A percentile compares a stretch with the other conserved stretches of the same genome.
Evolutionary conservation across 345 rosid genomes (phyloP).

Genomic region (Rhizophora apiculata): DNA sequence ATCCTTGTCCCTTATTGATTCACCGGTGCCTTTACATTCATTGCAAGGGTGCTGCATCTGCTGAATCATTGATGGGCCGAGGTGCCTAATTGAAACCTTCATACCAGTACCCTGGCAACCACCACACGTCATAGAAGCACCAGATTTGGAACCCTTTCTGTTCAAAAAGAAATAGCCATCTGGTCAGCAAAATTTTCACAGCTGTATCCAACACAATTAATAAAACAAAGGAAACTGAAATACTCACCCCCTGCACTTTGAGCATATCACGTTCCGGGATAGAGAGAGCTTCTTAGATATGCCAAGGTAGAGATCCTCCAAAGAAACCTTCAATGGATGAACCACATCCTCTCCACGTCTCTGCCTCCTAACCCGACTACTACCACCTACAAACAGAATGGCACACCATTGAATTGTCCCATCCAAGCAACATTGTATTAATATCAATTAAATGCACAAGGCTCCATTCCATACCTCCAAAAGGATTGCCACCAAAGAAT

Average conservation of each 20-base stretch:
- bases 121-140: constrained; percentile 64
- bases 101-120: constrained; percentile 86
- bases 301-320: constrained; percentile 80
- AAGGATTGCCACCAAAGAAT: constrained; percentile 72
- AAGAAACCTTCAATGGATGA: constrained; percentile 68
- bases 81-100: constrained; percentile 86
- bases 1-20: constrained; percentile 62
- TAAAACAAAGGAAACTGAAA: background rate
- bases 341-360: constrained; percentile 89
- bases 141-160: constrained; percentile 93
- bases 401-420: background rate
- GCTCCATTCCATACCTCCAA: constrained; percentile 50
- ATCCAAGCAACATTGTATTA: background rate
- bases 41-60: constrained; percentile 90
- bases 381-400: constrained; percentile 39
- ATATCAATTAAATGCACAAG: background rate
- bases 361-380: constrained; percentile 78
- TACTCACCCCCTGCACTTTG: constrained; percentile 77
- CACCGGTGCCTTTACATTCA: constrained; percentile 93
- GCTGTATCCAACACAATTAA: background rate
- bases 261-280: constrained; percentile 73
- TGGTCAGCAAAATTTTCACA: background rate
- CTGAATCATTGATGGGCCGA: constrained; percentile 94
- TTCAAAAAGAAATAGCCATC: background rate
- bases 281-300: constrained; percentile 80